Percentiles rank a stretch among this genome's conserved stretches.
Conservation (phyloP, 768 basidiomycete species). For the Lyophyllum decastes region DNA sequence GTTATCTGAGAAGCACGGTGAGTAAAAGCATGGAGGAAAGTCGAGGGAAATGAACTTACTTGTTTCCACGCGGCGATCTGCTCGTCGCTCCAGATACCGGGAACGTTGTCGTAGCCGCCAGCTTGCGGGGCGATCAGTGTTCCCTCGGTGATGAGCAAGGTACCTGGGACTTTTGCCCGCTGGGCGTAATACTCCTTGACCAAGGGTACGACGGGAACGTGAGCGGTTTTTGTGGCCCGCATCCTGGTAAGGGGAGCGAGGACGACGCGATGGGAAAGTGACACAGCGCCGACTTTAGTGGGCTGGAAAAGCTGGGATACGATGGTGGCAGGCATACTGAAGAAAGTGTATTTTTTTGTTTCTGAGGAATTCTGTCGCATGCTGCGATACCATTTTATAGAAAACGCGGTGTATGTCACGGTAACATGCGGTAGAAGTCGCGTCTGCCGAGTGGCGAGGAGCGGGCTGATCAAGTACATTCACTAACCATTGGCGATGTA, state of each 20-base stretch:
- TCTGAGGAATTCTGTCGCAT: no score
- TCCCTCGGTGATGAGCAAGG: conserved; percentile 47
- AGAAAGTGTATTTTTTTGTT: no score
- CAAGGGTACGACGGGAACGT: conserved; percentile 28
- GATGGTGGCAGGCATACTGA: no score
- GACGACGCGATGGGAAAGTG: conserved; percentile 45
- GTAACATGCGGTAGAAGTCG: no score
- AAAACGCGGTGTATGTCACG: no score
- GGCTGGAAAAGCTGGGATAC: conserved; percentile 38
- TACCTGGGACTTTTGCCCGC: conserved; percentile 35
- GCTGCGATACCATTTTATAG: no score
- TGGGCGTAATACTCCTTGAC: conserved; percentile 38
- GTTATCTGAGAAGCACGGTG: conserved; percentile 4
- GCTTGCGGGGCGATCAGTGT: conserved; percentile 48
- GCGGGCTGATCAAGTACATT: no score
- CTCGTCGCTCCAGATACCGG: conserved; percentile 63
- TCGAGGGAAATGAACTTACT: conserved; percentile 21
- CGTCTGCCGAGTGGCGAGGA: no score
- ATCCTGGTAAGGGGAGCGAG: conserved; percentile 33
- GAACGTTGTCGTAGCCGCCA: conserved; percentile 49
- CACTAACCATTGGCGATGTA: no score
- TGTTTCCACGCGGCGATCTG: conserved; percentile 62
- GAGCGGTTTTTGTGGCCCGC: conserved; percentile 11
- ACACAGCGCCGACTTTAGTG: conserved; percentile 33
- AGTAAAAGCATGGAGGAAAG: neutral